Evolutionary conservation across 2,329 filamentous ascomycete genomes (phyloP).

Genomic region (Sarocladium oryzae): DNA sequence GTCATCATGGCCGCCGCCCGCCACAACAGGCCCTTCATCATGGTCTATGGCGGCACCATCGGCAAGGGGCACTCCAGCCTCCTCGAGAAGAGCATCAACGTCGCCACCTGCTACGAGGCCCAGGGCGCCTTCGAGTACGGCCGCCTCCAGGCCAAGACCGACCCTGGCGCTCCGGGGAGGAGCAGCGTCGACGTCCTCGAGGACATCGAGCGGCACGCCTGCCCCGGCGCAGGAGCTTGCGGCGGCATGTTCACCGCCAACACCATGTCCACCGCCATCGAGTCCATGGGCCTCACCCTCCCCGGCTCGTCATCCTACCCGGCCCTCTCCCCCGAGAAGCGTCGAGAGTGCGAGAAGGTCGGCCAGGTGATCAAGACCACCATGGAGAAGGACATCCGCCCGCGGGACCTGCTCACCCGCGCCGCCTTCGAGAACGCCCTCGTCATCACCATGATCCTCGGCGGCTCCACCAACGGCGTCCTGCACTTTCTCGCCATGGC

Average conservation of each 20-base stretch:
- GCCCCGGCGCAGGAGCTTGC: slow-evolving; percentile 59
- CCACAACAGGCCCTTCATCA: slow-evolving; percentile 86
- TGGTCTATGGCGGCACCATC: slow-evolving; percentile 94
- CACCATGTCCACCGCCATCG: slow-evolving; percentile 89
- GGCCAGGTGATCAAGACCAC: slow-evolving; percentile 72
- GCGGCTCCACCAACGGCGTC: slow-evolving; percentile 83
- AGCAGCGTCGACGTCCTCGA: slow-evolving; percentile 72
- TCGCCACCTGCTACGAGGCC: slow-evolving; percentile 83
- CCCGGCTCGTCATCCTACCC: slow-evolving; percentile 82
- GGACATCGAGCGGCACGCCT: slow-evolving; percentile 75
- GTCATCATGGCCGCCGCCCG: slow-evolving; percentile 84
- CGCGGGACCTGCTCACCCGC: slow-evolving; percentile 73
- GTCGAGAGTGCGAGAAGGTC: slow-evolving; percentile 76
- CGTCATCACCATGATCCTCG: slow-evolving; percentile 86
- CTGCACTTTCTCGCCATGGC: slow-evolving; percentile 90
- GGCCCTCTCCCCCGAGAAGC: slow-evolving; percentile 74
- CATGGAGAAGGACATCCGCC: slow-evolving; percentile 77
- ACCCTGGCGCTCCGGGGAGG: slow-evolving; percentile 55
- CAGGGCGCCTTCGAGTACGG: slow-evolving; percentile 77
- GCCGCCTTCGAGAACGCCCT: slow-evolving; percentile 81
- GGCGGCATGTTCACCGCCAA: slow-evolving; percentile 92
- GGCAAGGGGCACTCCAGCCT: slow-evolving; percentile 76
- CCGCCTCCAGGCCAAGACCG: slow-evolving; percentile 63
- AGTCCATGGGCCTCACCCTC: slow-evolving; percentile 81
- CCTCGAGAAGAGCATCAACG: slow-evolving; percentile 75